Conservation (phyloP, 768 basidiomycete species). For the Boletales sp. region DNA sequence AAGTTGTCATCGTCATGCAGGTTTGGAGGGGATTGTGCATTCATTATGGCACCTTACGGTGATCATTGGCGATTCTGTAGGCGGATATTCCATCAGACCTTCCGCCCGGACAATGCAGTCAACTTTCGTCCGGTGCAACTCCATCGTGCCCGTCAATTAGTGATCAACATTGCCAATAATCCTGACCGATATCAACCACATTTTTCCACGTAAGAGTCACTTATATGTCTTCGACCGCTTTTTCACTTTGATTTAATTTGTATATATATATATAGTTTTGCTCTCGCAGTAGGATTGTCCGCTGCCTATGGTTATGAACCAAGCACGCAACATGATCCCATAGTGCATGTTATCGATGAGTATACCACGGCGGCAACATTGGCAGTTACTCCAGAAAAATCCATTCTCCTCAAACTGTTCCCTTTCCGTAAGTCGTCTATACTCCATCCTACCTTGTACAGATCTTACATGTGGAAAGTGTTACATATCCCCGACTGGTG, state of each 20-base stretch:
- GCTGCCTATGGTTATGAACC: slow-evolving; percentile 9
- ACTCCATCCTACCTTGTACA: neutral
- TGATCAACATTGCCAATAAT: neutral
- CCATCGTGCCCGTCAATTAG: slow-evolving; percentile 1
- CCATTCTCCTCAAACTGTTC: slow-evolving; percentile 4
- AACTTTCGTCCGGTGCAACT: slow-evolving; percentile 5
- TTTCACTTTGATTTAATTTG: neutral
- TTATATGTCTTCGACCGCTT: neutral
- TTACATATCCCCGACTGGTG: slow-evolving; percentile 22
- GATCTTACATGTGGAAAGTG: slow-evolving; percentile 6
- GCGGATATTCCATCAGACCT: slow-evolving; percentile 11
- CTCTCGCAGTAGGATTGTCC: neutral
- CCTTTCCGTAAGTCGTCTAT: neutral
- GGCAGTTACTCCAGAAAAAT: slow-evolving; percentile 3
- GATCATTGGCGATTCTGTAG: slow-evolving; percentile 10
- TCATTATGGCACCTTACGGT: slow-evolving; percentile 3
- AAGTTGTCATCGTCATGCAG: neutral
- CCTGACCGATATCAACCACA: neutral
- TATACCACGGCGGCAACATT: neutral
- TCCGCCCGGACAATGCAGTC: slow-evolving; percentile 4
- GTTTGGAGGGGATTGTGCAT: slow-evolving; percentile 4
- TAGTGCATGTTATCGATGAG: neutral
- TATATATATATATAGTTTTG: neutral
- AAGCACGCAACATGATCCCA: neutral
- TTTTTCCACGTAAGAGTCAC: neutral